Evolutionary conservation across 768 basidiomycete species (phyloP).

Genomic region (Ephemerocybe angulata): DNA sequence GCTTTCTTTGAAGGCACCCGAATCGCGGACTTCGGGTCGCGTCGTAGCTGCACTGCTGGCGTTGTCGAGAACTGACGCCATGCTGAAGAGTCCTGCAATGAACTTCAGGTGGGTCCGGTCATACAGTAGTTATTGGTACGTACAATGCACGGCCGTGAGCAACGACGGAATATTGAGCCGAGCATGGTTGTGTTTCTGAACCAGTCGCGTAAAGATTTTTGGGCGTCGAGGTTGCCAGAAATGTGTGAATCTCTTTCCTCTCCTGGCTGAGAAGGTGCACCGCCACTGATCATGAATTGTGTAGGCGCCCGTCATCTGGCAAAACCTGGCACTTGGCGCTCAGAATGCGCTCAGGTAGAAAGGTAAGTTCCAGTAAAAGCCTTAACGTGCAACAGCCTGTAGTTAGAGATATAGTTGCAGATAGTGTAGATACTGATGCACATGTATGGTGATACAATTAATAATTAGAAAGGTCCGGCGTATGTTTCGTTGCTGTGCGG

Average conservation of each 20-base stretch:
- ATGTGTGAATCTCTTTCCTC: slow-evolving; percentile 5
- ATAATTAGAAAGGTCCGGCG: too few relatives aligned
- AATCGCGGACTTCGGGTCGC: slow-evolving; percentile 47
- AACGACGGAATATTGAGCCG: slow-evolving; percentile 20
- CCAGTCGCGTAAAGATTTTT: slow-evolving; percentile 5
- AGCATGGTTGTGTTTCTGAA: slow-evolving; percentile 5
- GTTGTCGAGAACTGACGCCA: slow-evolving; percentile 53
- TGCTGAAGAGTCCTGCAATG: neutral
- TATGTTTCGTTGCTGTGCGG: too few relatives aligned
- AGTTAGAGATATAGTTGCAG: neutral
- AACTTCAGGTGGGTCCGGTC: neutral
- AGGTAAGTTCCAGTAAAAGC: neutral
- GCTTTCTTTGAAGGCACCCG: slow-evolving; percentile 68
- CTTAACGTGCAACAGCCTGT: neutral
- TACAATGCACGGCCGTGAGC: slow-evolving; percentile 21
- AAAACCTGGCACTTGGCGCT: neutral
- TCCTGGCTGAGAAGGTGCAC: neutral
- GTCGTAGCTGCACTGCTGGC: slow-evolving; percentile 38
- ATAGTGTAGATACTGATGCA: neutral
- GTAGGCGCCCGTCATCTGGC: too few relatives aligned
- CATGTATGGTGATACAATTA: too few relatives aligned
- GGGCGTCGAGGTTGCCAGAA: neutral
- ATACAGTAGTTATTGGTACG: neutral
- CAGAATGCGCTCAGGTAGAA: neutral
- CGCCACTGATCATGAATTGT: neutral